Percentiles rank a stretch among this genome's conserved stretches.
These are phyloP conservation scores for Chalara sp. DNA, from an alignment of 2,329 filamentous ascomycete genomes.

Conservation along the genomic window DNA sequence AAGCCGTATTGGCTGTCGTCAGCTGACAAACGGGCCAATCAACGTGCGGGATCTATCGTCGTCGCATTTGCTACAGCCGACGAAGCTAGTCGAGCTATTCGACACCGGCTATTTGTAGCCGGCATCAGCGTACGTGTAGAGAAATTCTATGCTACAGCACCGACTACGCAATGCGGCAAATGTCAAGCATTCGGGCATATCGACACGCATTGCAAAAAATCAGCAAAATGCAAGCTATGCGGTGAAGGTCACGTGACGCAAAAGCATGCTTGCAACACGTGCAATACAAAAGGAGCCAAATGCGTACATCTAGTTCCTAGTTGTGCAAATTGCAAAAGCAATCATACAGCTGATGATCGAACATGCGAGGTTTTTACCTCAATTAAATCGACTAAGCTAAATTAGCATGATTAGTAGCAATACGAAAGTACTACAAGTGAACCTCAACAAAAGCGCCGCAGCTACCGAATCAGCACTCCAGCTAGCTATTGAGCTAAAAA, in stretches of 20 bases:
- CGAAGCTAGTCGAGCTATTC: slow-evolving; percentile 1
- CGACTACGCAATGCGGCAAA: background rate
- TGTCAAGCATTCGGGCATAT: slow-evolving; percentile 2
- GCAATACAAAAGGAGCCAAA: background rate
- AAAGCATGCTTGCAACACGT: background rate
- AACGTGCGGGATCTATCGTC: background rate
- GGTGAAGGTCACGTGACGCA: background rate
- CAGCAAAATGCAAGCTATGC: background rate
- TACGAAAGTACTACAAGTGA: background rate
- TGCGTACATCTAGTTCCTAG: slow-evolving; percentile 2
- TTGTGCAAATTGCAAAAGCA: background rate
- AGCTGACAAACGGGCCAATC: background rate
- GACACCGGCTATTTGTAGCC: slow-evolving; percentile 1
- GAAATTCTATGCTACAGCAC: background rate
- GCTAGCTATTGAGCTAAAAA: background rate
- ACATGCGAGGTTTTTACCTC: background rate
- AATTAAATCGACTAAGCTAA: background rate
- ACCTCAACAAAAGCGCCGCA: background rate
- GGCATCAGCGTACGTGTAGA: background rate
- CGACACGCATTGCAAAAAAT: background rate
- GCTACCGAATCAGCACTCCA: background rate
- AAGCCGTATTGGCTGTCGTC: background rate
- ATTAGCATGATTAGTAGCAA: background rate
- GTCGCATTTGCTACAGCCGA: slow-evolving; percentile 1
- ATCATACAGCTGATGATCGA: background rate